phyloP scores from a whole-genome alignment of 2,329 filamentous ascomycete genomes.

The Cladophialophora bantiana region DNA sequence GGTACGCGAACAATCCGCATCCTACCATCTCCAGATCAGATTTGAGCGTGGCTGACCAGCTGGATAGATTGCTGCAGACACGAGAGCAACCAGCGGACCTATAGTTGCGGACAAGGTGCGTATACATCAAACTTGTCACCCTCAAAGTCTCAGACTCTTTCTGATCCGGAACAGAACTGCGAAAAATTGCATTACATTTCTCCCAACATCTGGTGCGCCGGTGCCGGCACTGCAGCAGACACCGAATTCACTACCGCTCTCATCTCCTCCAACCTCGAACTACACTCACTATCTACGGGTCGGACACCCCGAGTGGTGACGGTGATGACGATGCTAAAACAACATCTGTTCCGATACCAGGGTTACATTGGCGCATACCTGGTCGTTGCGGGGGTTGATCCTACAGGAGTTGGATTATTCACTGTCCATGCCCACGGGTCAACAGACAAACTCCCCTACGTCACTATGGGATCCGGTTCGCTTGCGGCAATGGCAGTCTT shows the following conservation, averaged over 20 bases:
- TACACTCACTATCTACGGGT: slow-evolving; percentile 94
- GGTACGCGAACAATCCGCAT: slow-evolving; percentile 59
- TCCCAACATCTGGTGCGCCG: slow-evolving; percentile 98
- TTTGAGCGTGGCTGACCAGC: slow-evolving; percentile 38
- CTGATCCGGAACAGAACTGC: slow-evolving; percentile 72
- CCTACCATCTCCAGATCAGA: slow-evolving; percentile 2
- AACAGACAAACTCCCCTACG: slow-evolving; percentile 98
- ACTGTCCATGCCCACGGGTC: slow-evolving; percentile 98
- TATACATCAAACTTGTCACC: neutral
- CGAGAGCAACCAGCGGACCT: slow-evolving; percentile 92
- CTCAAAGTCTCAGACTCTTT: neutral
- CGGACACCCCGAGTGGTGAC: slow-evolving; percentile 97
- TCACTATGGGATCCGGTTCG: slow-evolving; percentile 97
- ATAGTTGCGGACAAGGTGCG: slow-evolving; percentile 96
- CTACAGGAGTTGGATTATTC: slow-evolving; percentile 92
- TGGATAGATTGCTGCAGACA: slow-evolving; percentile 90
- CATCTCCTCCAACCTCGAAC: slow-evolving; percentile 97
- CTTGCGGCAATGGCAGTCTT: slow-evolving; percentile 98
- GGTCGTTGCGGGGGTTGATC: slow-evolving; percentile 94
- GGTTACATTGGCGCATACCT: slow-evolving; percentile 98
- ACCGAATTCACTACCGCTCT: slow-evolving; percentile 99
- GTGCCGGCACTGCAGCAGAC: slow-evolving; percentile 95
- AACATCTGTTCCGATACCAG: slow-evolving; percentile 98
- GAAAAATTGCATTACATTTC: slow-evolving; percentile 99
- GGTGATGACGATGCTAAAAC: slow-evolving; percentile 99